Evolutionary conservation across 2,329 filamentous ascomycete species (phyloP).

Genomic region (Neospermospora avenae): DNA sequence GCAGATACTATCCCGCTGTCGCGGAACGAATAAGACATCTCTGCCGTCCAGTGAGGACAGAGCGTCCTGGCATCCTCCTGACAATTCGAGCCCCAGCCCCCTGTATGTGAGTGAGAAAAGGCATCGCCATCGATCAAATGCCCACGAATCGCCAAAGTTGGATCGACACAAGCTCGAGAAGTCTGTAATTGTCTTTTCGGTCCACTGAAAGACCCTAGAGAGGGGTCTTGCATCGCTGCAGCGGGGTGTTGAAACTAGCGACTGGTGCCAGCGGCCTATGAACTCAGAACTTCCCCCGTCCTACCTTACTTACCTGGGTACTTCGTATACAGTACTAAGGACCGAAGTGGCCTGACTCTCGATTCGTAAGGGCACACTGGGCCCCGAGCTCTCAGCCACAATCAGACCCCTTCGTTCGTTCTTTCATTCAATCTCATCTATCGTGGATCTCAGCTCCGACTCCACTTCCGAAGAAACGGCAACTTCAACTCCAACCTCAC

Average conservation of each 20-base stretch:
- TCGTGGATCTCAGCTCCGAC: neutral
- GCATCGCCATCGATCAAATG: neutral
- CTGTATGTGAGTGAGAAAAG: neutral
- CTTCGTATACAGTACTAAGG: too few species aligned
- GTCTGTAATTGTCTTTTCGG: too few species aligned
- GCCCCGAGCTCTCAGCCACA: slow-evolving; percentile 1
- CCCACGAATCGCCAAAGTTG: neutral
- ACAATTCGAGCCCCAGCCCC: neutral
- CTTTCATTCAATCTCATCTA: too few species aligned
- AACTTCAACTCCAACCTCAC: neutral
- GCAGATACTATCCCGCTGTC: neutral
- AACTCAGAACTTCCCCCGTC: neutral
- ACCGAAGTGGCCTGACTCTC: too few species aligned
- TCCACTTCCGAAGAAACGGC: neutral
- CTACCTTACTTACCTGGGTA: too few species aligned
- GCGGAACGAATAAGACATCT: neutral
- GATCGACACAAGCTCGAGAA: too few species aligned
- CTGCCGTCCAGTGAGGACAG: neutral
- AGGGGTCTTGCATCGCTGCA: neutral
- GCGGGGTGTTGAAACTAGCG: neutral
- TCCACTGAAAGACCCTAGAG: too few species aligned
- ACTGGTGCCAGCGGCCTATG: neutral
- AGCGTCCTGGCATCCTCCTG: neutral
- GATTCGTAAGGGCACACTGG: too few species aligned
- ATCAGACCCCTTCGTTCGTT: neutral